Conservation (phyloP, 1,284 basidiomycete genomes). For the Gymnopus androsaceus region DNA sequence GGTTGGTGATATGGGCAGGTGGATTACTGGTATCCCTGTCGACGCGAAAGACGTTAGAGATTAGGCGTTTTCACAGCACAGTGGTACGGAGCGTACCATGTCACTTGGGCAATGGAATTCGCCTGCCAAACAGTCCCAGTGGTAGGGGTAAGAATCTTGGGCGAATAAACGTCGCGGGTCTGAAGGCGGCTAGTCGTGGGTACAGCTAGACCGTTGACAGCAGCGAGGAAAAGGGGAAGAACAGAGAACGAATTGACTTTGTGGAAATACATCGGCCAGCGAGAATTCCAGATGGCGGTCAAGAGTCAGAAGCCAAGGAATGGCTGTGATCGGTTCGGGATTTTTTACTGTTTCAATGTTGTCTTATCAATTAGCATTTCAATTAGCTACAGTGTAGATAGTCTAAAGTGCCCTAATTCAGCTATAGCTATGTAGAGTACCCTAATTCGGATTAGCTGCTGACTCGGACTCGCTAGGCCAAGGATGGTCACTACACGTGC, state of each 20-base stretch:
- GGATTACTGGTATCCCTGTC: constrained; percentile 35
- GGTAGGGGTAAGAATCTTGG: constrained; percentile 32
- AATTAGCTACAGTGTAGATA: too few relatives aligned
- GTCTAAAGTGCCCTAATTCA: too few relatives aligned
- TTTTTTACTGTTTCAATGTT: too few relatives aligned
- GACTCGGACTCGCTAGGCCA: too few relatives aligned
- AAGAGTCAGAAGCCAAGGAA: too few relatives aligned
- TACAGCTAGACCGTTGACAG: background rate
- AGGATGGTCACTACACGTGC: too few relatives aligned
- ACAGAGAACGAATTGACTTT: background rate
- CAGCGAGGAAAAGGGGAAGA: background rate
- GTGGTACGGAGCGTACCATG: constrained; percentile 25
- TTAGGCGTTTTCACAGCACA: background rate
- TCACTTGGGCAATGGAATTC: constrained; percentile 29
- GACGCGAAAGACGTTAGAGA: constrained; percentile 6
- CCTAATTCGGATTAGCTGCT: too few relatives aligned
- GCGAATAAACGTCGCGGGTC: constrained; percentile 28
- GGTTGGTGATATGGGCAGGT: constrained; percentile 33
- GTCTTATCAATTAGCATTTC: too few relatives aligned
- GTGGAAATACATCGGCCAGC: constrained; percentile 14
- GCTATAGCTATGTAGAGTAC: too few relatives aligned
- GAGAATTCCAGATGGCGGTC: constrained; percentile 6
- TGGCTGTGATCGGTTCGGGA: too few relatives aligned
- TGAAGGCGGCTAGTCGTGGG: constrained; percentile 1
- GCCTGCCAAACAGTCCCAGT: constrained; percentile 30